These are phyloP conservation scores for Myochromella boudieri DNA, from an alignment of 768 basidiomycete species.

Conservation along the genomic window DNA sequence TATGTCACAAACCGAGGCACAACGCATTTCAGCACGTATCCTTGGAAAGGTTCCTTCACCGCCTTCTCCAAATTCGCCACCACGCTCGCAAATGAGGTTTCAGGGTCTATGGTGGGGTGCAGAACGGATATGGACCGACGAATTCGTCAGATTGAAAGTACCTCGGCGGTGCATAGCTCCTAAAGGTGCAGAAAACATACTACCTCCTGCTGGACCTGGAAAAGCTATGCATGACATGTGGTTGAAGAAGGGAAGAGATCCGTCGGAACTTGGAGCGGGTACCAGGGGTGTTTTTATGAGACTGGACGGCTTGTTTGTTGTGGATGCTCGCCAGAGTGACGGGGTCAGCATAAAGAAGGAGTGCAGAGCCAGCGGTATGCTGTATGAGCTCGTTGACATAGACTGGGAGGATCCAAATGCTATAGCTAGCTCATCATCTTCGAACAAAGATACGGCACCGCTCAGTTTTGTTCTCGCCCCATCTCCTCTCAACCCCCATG, in stretches of 20 bases:
- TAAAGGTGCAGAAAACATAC: slow-evolving; percentile 56
- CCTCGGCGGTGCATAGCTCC: slow-evolving; percentile 69
- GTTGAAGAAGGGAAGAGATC: slow-evolving; percentile 21
- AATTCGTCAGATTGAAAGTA: slow-evolving; percentile 77
- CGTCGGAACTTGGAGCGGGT: slow-evolving; percentile 47
- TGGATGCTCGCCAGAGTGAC: slow-evolving; percentile 45
- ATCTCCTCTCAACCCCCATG: slow-evolving; percentile 30
- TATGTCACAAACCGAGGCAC: slow-evolving; percentile 22
- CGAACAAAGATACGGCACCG: slow-evolving; percentile 1
- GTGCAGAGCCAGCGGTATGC: slow-evolving; percentile 67
- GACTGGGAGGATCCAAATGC: slow-evolving; percentile 55
- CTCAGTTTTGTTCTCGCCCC: slow-evolving; percentile 21
- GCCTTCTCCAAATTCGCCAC: slow-evolving; percentile 11
- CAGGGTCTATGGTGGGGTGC: slow-evolving; percentile 91
- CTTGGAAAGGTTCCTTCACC: slow-evolving; percentile 22
- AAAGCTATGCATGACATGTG: slow-evolving; percentile 27
- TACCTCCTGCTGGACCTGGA: slow-evolving; percentile 63
- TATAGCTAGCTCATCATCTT: background rate
- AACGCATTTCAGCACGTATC: slow-evolving; percentile 22
- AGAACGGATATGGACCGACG: slow-evolving; percentile 85
- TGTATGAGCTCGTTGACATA: slow-evolving; percentile 77
- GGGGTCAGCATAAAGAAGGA: slow-evolving; percentile 49
- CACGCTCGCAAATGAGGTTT: slow-evolving; percentile 51
- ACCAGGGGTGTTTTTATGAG: slow-evolving; percentile 72
- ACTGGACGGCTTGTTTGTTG: slow-evolving; percentile 63